Percentiles rank a stretch among this genome's conserved stretches.
These are phyloP conservation scores for Betula pendula DNA, from an alignment of 306 rosid species.

Conservation along the genomic window DNA sequence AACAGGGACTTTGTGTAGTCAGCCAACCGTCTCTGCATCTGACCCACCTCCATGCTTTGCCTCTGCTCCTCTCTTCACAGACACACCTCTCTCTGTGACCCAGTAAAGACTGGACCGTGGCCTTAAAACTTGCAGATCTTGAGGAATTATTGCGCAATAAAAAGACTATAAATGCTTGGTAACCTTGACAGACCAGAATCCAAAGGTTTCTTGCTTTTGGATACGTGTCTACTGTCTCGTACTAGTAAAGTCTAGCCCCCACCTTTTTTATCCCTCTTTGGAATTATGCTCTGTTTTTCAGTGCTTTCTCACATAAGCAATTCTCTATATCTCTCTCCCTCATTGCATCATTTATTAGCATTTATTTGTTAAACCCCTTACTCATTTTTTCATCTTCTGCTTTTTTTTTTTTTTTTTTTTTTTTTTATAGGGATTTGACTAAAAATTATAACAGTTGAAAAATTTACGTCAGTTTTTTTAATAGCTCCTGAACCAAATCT, in stretches of 20 bases:
- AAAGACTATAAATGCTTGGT: slow-evolving; percentile 16
- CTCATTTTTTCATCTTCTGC: too few relatives aligned
- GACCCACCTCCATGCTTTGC: slow-evolving; percentile 78
- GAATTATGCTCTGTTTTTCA: slow-evolving; percentile 22
- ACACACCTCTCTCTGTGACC: slow-evolving; percentile 32
- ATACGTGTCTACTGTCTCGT: not conserved
- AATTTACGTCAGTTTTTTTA: too few relatives aligned
- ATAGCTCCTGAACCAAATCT: too few relatives aligned
- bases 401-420: too few relatives aligned
- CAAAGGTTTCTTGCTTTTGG: slow-evolving; percentile 28
- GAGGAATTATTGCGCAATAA: slow-evolving; percentile 43
- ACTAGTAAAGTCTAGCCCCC: slow-evolving; percentile 6
- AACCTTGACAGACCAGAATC: slow-evolving; percentile 23
- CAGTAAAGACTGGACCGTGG: slow-evolving; percentile 28
- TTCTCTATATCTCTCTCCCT: slow-evolving; percentile 29
- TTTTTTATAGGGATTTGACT: too few relatives aligned
- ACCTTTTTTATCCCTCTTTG: slow-evolving; percentile 25
- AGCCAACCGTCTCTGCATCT: slow-evolving; percentile 87
- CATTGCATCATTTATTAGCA: slow-evolving; percentile 1
- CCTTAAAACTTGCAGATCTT: slow-evolving; percentile 44
- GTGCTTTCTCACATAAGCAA: slow-evolving; percentile 10
- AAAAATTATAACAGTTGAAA: too few relatives aligned
- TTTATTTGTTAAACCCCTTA: slow-evolving; percentile 3
- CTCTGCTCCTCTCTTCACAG: slow-evolving; percentile 27
- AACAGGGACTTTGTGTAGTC: slow-evolving; percentile 73